Conservation (phyloP, 2,329 filamentous ascomycete genomes). For the Aureobasidium sp. region DNA sequence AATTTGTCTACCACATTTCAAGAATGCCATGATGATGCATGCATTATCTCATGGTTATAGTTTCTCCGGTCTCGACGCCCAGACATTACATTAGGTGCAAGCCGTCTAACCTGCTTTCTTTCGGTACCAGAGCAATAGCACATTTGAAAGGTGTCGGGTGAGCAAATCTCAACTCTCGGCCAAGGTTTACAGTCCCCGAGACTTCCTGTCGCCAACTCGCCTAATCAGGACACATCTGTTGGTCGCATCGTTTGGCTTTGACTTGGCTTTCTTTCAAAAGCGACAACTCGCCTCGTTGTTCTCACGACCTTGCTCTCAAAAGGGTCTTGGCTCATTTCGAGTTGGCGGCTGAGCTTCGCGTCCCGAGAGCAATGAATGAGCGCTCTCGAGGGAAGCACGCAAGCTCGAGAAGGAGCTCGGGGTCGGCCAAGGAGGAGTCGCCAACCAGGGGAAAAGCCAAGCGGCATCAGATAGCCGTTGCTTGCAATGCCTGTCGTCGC, state of each 20-base stretch:
- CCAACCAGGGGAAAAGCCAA: conserved; percentile 5
- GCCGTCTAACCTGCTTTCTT: not conserved
- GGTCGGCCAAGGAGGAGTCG: conserved; percentile 23
- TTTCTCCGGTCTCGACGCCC: not conserved
- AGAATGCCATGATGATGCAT: conserved; percentile 6
- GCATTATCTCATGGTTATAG: not conserved
- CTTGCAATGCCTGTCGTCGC: conserved; percentile 15
- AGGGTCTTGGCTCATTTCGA: not conserved
- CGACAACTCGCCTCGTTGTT: not conserved
- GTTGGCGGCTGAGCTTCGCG: not conserved
- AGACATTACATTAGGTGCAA: not conserved
- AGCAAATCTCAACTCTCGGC: not conserved
- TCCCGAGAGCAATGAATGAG: not conserved
- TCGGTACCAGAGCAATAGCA: not conserved
- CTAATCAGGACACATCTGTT: not conserved
- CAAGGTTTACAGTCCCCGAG: not conserved
- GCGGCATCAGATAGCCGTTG: conserved; percentile 15
- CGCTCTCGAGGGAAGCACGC: not conserved
- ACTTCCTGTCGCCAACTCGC: not conserved
- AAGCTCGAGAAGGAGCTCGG: conserved; percentile 19
- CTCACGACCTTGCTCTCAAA: not conserved
- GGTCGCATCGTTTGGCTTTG: not conserved
- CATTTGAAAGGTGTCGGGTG: not conserved
- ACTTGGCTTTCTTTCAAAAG: not conserved
- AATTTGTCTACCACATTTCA: not conserved